Base-by-base conservation (phyloP, 2,329 filamentous ascomycete species). In the Thermomyces lanuginosus region DNA sequence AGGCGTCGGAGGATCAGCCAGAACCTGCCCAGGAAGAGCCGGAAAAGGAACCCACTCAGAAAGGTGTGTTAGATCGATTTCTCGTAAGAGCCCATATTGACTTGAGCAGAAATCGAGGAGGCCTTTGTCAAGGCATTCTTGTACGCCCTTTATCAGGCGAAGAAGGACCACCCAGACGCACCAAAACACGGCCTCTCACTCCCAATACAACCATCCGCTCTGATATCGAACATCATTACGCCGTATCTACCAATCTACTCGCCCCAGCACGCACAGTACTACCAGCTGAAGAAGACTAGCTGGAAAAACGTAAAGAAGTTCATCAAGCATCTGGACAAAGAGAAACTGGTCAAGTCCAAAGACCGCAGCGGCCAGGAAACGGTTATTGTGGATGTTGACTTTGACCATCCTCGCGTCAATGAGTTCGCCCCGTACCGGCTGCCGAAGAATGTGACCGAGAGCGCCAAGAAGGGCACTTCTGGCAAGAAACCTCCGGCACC, bases 301-400 rank as follows among this genome's bases (percentile, higher is more conserved):
- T 76, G 69, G 68, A 77, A 77, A 51, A 76, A 68, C 34, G 63
- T 72, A 33, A 72, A 70, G 42, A 77, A 75, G 37, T 76, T 77
- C 44, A 65, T 77, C 49, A 77, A 76, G 39, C 57, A 66, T 28
- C 55, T 78, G 6, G 72, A 76, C 45, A 77, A 76, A 46, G 55
- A 67, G 24, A 46, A 58, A 10, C 53, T 76, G n/a, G 48, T 75
- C 37, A 75, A 72, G 40, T 63, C 61, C 23, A 77, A 77, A 43
- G 72, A 76, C 26, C 61, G 68, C 18, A 68, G 64, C 34, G 69
- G 69, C 4, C 65, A 71, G 18, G 72, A 77, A 42, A 69, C 67
- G 0, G 61, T 73, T 7, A 66, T 78, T 26, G 36, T 68, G 9
- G 72, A 76, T 37, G 64, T 76, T 24, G 71, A 76, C 43, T 77